Evolutionary conservation across 805 yeast species (phyloP).

Genomic region (Pichia nanzhaoensis): DNA sequence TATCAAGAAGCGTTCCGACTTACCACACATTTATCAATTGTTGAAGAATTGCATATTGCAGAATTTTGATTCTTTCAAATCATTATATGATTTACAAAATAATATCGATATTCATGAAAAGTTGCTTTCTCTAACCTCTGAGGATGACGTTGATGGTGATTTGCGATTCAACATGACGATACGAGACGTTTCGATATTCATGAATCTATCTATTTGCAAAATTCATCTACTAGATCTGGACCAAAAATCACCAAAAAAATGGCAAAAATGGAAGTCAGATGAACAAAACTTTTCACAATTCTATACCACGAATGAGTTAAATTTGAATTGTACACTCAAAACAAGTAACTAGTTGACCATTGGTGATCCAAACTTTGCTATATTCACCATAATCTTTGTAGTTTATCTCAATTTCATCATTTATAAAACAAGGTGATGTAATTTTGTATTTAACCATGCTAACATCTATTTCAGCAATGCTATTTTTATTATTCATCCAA

Average conservation of each 20-base stretch:
- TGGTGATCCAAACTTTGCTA: conserved; percentile 24
- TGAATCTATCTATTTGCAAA: conserved; percentile 28
- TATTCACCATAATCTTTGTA: conserved; percentile 8
- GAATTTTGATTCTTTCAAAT: conserved; percentile 14
- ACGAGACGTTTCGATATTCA: conserved; percentile 45
- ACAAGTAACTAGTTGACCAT: conserved; percentile 9
- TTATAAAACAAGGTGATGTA: conserved; percentile 42
- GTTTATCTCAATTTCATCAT: conserved; percentile 30
- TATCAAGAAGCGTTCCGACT: background rate
- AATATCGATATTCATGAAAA: conserved; percentile 27
- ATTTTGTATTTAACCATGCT: conserved; percentile 42
- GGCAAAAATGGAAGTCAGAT: conserved; percentile 36
- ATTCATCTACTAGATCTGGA: conserved; percentile 42
- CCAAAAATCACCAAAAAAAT: conserved; percentile 38
- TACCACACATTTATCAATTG: conserved; percentile 1
- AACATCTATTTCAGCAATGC: conserved; percentile 15
- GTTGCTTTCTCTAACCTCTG: conserved; percentile 27
- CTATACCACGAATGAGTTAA: conserved; percentile 3
- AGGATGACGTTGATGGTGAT: conserved; percentile 39
- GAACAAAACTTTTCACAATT: conserved; percentile 17
- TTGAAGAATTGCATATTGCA: conserved; percentile 7
- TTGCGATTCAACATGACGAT: conserved; percentile 43
- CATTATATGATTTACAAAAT: conserved; percentile 30
- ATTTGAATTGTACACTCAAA: conserved; percentile 16
- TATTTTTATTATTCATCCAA: conserved; percentile 15